Base-by-base conservation (phyloP, 1,284 basidiomycete genomes). In the Sporisorium scitamineum region DNA sequence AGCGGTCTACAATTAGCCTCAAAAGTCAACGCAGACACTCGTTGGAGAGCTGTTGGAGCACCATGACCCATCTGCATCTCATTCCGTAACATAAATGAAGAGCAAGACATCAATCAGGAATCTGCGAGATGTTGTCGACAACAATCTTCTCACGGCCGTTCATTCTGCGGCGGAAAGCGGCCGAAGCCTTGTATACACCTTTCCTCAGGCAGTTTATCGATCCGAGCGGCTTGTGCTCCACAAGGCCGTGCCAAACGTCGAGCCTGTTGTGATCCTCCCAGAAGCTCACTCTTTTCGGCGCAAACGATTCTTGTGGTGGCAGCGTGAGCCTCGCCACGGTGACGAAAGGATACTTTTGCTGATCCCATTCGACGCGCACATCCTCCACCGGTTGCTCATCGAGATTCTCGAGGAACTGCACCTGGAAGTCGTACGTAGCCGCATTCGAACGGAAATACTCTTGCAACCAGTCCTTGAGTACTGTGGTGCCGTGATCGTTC, bases 371-470 rank as follows among this genome's bases (percentile, higher is more conserved):
- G 45, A 74, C 54, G 3, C 80, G 60, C 0, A 68, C 59, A 32
- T 82, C 81, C 34, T 82, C 81, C 24, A 82, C 57, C 22, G 69
- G 61, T 45, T 82, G 79, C n/a, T 81, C 72, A 8, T 82, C 61
- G 16, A 80, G 52, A 42, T 82, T 79, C 54, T 82, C 69, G 9
- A 81, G 61, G 45, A 82, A 68, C 57, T 82, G 80, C 20, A 76
- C 79, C 39, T 77, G 65, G 54, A 82, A 80, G 39, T 76, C 76
- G 54, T 77, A 83, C 22, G 66, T 72, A 13, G 76, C 76, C 27
- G 55, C 54, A 27, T 78, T 70, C 37, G 61, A 24, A 34, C 66
- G 41, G 62, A 68, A 70, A 54, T 69, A 78, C 13, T 78, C 68
- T 26, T 59, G 60, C 50, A 63, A 58, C 47, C 55, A 59, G 55